Conservation (phyloP, 139 green algal species). For the Choricystis sp. region DNA sequence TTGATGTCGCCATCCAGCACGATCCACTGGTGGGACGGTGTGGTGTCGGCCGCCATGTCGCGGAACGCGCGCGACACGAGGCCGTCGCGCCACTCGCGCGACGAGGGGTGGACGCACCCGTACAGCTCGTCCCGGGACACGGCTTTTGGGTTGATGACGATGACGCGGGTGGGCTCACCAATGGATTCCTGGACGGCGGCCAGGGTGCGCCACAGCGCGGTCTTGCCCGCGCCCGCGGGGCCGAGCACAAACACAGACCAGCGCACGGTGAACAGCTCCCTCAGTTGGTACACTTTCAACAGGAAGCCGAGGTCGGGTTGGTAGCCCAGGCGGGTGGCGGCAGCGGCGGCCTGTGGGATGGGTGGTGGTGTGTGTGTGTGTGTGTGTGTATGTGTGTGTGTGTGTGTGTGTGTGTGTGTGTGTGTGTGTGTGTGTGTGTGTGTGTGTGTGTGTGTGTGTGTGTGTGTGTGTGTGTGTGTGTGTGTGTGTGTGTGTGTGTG, state of each 20-base stretch:
- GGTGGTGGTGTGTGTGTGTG: too few species aligned
- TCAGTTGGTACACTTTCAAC: constrained; percentile 74
- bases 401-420: too few species aligned
- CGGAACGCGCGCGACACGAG: constrained; percentile 74
- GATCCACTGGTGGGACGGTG: constrained; percentile 86
- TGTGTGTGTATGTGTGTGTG: too few species aligned
- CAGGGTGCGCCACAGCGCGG: constrained; percentile 77
- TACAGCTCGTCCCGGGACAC: constrained; percentile 90
- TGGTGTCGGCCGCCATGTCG: constrained; percentile 38
- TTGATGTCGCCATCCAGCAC: constrained; percentile 92
- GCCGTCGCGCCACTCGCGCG: constrained; percentile 87
- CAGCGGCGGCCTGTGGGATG: constrained; percentile 35
- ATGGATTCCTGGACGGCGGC: constrained; percentile 54
- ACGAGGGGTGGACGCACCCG: constrained; percentile 65
- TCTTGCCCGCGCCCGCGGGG: constrained; percentile 78
- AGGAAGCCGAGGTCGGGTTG: constrained; percentile 75
- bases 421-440: too few species aligned
- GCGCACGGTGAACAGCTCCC: constrained; percentile 63
- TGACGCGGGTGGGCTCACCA: constrained; percentile 41
- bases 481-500: too few species aligned
- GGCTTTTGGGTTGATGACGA: constrained; percentile 37
- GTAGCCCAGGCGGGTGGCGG: constrained; percentile 59
- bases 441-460: too few species aligned
- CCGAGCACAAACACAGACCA: constrained; percentile 89
- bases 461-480: too few species aligned